Percentiles rank a stretch among this genome's conserved stretches.
phyloP scores from a whole-genome alignment of 179 eudicot species.

The Actinidia polygama region DNA sequence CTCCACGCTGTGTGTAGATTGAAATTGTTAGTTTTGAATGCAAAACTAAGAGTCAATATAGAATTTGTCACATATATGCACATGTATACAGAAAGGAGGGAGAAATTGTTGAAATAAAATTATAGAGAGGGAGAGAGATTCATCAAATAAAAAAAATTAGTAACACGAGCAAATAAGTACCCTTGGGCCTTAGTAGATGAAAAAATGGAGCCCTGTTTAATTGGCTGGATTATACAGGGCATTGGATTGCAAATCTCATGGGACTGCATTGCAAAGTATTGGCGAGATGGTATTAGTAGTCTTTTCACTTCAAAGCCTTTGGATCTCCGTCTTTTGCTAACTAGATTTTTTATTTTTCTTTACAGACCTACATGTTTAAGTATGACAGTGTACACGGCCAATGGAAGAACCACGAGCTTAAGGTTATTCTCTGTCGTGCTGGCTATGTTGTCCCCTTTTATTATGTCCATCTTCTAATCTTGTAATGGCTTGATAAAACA shows the following conservation, averaged over 20 bases:
- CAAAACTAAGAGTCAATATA: neutral
- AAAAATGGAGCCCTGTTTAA: too few relatives aligned
- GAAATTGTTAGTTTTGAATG: too few relatives aligned
- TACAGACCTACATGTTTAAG: slow-evolving; percentile 77
- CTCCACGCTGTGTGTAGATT: too few relatives aligned
- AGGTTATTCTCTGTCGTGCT: slow-evolving; percentile 24
- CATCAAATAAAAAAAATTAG: too few relatives aligned
- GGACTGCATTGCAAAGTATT: too few relatives aligned
- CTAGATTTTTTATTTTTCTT: neutral
- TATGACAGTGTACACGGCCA: slow-evolving; percentile 74
- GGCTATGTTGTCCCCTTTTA: neutral
- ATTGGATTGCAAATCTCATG: neutral
- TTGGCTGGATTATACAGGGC: neutral
- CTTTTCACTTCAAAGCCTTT: neutral
- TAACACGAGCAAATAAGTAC: too few relatives aligned
- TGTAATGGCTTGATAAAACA: neutral
- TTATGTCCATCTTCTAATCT: neutral
- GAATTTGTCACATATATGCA: too few relatives aligned
- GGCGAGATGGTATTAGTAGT: too few relatives aligned
- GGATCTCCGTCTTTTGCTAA: slow-evolving; percentile 16
- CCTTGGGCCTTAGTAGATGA: too few relatives aligned
- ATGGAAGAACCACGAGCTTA: slow-evolving; percentile 55
- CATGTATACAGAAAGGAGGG: too few relatives aligned
- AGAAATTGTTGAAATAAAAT: too few relatives aligned
- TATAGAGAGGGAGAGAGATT: too few relatives aligned